Base-by-base conservation (phyloP, 768 basidiomycete genomes). In the Tulasnella calospora region DNA sequence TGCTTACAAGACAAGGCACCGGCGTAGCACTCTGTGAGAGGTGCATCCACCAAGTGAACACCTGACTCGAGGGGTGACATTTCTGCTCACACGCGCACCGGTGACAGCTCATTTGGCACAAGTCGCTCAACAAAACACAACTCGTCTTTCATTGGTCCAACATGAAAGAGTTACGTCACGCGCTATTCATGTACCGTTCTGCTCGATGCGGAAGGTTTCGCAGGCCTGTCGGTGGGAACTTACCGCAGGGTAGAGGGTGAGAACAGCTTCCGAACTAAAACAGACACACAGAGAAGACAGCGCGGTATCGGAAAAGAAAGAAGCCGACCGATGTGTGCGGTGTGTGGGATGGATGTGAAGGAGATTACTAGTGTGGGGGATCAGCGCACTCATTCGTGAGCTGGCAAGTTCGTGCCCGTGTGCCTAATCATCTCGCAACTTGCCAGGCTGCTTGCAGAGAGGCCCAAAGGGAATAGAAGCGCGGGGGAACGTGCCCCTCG, bases 21-120 rank as follows among this genome's bases (percentile, higher is more conserved):
- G 57, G 10, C 9, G 61, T 30, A 27, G 17, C 15, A 61, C 57
- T 61, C 30, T 55, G 3, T 55, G 27, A 6, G 13, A 3, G 30
- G 13, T 33, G 61, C 61, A 67, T 19, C 61, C 7, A 15, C 61
- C 61, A 27, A 67, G 12, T 35, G 61, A 67, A 15, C 61, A 67
- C 61, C 61, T 67, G 61, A 67, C 61, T 67, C 61, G 61, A 33
- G 33, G 61, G 33, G 61, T 35, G 61, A 30, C 61, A 67, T 35
- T 10, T 17, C 61, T 6, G 13, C 27, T 27, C 15, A 27, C 61
- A 35, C 61, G 27, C 61, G 51, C 51, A 51, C 51, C 51, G 51
- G 51, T 67, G 61, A 67, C 61, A 67, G 61, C 61, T 67, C 61
- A 67, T 67, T 17, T 67, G 13, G 61, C 61, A 67, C 61, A 67